Evolutionary conservation across 176 grass and related monocot species (phyloP), one percentile per base, ranked within the genome.

Genomic region (Olyra latifolia): DNA sequence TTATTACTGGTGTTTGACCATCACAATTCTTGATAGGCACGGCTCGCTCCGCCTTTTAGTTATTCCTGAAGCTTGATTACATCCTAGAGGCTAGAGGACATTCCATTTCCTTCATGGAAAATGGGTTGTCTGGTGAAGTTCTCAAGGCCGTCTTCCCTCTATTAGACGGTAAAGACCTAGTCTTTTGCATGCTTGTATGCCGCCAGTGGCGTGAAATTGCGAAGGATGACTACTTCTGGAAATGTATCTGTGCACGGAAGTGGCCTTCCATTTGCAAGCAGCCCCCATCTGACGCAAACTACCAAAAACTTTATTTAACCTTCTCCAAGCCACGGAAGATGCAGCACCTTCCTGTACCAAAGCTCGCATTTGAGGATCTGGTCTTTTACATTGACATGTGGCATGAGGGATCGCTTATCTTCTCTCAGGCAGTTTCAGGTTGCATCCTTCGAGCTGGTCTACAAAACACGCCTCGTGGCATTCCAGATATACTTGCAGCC

Each of bases 181-280:
- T 82, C 7, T 89, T 88, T 38, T 95, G 92, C 87, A 95, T 95
- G 92, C 80, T 94, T 56, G 92, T 91, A 16, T 94, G 92, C 32
- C 81, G 54, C 52, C 92, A 89, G 38, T 94, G 92, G 92, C 40
- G 47, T 0, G 87, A 94, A 43, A 54, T 91, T 5, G 89, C 81
- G 2, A 94, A 79, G 74, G 92, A 95, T 14, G 92, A 95, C 62
- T 95, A 89, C 67, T 89, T 94, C 71, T 95, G 92, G 92, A 89
- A 91, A 89, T 91, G 92, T 57, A 89, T 92, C 53, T 95, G 92
- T 69, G 60, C 87, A 0, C 54, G 80, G 44, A 92, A 88, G 56
- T 95, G 92, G 89, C 92, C 92, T 3, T 91, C 92, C 48, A 76
- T 92, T 82, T 87, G 84, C 82, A 92, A 82, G 50, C 77, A 80